phyloP scores from a whole-genome alignment of 176 grass and related monocot genomes.

The Oryza meridionalis region DNA sequence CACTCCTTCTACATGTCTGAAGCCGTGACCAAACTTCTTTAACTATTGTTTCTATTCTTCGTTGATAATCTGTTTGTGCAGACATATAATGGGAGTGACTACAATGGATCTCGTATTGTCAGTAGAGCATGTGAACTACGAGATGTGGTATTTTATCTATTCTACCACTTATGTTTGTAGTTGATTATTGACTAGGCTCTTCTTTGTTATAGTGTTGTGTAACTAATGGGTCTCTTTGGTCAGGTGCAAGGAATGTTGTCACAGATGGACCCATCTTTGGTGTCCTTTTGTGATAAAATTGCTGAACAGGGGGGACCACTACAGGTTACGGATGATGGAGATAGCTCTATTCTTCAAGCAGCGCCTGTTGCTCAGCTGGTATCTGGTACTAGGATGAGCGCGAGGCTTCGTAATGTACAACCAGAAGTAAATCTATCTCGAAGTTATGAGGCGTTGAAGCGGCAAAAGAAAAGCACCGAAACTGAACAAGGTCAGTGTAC shows the following conservation, averaged over 20 bases:
- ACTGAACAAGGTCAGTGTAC: constrained; percentile 61
- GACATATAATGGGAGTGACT: constrained; percentile 91
- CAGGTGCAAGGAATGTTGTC: constrained; percentile 97
- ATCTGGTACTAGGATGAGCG: constrained; percentile 75
- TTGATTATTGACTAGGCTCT: constrained; percentile 5
- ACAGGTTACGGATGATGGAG: constrained; percentile 58
- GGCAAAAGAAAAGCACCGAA: constrained; percentile 75
- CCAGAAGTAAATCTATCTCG: constrained; percentile 75
- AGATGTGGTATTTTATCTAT: constrained; percentile 78
- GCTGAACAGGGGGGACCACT: constrained; percentile 72
- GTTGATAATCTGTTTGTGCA: constrained; percentile 41
- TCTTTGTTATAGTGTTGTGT: not conserved
- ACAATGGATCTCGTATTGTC: constrained; percentile 89
- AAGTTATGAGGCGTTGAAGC: constrained; percentile 82
- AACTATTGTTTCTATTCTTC: constrained; percentile 6
- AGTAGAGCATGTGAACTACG: constrained; percentile 96
- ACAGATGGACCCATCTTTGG: constrained; percentile 93
- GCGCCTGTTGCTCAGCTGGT: constrained; percentile 80
- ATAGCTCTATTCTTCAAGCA: constrained; percentile 66
- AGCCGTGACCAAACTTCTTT: constrained; percentile 1
- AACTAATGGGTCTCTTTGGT: constrained; percentile 25
- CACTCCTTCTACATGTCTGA: constrained; percentile 31
- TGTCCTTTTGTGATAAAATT: constrained; percentile 95
- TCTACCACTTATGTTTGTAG: not conserved
- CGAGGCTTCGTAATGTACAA: constrained; percentile 89